phyloP scores from a whole-genome alignment of 495 filamentous ascomycete species.

The Penicillium desertorum region DNA sequence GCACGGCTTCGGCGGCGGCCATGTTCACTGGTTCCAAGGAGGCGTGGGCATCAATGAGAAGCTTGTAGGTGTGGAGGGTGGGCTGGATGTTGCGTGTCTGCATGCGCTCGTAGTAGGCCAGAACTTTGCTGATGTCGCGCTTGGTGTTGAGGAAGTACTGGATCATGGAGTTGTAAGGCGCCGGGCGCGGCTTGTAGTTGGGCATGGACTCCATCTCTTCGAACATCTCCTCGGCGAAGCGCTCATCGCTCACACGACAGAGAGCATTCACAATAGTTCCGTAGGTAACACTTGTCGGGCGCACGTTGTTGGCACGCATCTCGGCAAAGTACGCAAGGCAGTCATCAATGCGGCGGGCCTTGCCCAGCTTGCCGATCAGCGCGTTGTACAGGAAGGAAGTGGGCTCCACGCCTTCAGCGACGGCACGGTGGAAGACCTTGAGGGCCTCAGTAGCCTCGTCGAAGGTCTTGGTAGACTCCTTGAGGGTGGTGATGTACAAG shows the following conservation, averaged over 20 bases:
- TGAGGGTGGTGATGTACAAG: constrained; percentile 95
- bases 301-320: constrained; percentile 90
- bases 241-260: constrained; percentile 95
- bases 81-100: constrained; percentile 80
- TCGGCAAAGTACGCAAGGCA: constrained; percentile 96
- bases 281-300: constrained; percentile 95
- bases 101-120: constrained; percentile 97
- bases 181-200: constrained; percentile 96
- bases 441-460: constrained; percentile 96
- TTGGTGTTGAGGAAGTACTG: constrained; percentile 99
- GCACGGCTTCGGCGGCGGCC: constrained; percentile 79
- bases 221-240: constrained; percentile 96
- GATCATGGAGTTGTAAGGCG: constrained; percentile 98
- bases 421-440: constrained; percentile 93
- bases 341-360: constrained; percentile 95
- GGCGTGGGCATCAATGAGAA: constrained; percentile 92
- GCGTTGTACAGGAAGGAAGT: constrained; percentile 98
- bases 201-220: constrained; percentile 99
- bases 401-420: constrained; percentile 90
- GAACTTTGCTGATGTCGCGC: constrained; percentile 87
- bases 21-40: constrained; percentile 93
- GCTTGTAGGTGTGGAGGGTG: constrained; percentile 95
- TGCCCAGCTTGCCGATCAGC: constrained; percentile 95
- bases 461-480: constrained; percentile 94
- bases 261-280: constrained; percentile 97